Evolutionary conservation across 371 early-diverging fungal genomes (phyloP).

Genomic region (Rhizomucor miehei): DNA sequence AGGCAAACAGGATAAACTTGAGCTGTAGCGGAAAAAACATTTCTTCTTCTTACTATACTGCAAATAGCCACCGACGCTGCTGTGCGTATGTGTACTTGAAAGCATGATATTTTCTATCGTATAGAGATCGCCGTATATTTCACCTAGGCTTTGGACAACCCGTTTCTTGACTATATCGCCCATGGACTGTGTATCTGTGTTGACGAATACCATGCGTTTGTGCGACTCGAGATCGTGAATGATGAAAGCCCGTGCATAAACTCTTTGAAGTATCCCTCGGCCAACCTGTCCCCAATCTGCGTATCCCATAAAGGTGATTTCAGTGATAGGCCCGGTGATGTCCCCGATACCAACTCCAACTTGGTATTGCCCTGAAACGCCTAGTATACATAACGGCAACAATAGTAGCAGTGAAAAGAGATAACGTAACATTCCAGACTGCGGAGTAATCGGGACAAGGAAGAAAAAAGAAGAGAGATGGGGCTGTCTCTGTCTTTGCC

Average conservation of each 20-base stretch:
- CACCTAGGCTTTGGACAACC: slow-evolving; percentile 29
- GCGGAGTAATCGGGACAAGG: too few relatives aligned
- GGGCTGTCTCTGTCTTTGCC: too few relatives aligned
- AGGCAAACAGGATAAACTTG: not conserved
- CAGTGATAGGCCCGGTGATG: slow-evolving; percentile 42
- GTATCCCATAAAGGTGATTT: slow-evolving; percentile 59
- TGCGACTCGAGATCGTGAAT: slow-evolving; percentile 30
- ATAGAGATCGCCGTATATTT: slow-evolving; percentile 22
- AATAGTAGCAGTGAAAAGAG: too few relatives aligned
- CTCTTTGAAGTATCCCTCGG: slow-evolving; percentile 56
- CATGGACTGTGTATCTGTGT: slow-evolving; percentile 54
- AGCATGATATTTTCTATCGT: slow-evolving; percentile 59
- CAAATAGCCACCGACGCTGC: slow-evolving; percentile 49
- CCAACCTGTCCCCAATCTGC: slow-evolving; percentile 50
- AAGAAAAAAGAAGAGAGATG: too few relatives aligned
- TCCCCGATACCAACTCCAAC: slow-evolving; percentile 43
- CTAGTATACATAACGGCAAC: too few relatives aligned
- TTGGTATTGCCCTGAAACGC: slow-evolving; percentile 1
- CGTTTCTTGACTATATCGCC: slow-evolving; percentile 37
- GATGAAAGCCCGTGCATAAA: slow-evolving; percentile 58
- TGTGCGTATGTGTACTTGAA: slow-evolving; percentile 69
- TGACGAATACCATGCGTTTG: slow-evolving; percentile 54
- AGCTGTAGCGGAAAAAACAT: slow-evolving; percentile 5
- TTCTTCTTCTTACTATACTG: slow-evolving; percentile 45
- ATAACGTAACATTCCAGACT: too few relatives aligned